A percentile compares a stretch with the other conserved stretches of the same genome.
These are phyloP conservation scores for Fusarium vanettenii DNA, from an alignment of 2,329 filamentous ascomycete species.

Conservation along the genomic window DNA sequence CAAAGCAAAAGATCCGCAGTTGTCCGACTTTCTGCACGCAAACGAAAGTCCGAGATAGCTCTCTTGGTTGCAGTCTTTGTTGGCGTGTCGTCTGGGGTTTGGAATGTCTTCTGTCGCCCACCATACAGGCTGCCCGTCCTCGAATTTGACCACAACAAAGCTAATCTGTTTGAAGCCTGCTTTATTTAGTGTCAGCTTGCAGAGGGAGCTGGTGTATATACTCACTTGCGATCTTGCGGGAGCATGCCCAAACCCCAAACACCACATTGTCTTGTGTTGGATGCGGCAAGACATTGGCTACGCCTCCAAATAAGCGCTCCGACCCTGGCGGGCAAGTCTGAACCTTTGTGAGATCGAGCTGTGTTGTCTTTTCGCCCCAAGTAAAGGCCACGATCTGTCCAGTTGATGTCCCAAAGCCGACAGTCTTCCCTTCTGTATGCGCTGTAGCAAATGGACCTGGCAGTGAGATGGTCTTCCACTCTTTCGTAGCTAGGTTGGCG, in stretches of 20 bases:
- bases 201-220: not conserved
- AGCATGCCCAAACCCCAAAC: conserved; percentile 27
- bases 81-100: conserved; percentile 15
- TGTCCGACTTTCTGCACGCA: conserved; percentile 22
- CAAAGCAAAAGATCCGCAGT: conserved; percentile 28
- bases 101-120: conserved; percentile 4
- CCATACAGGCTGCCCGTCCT: conserved; percentile 10
- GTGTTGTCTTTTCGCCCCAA: conserved; percentile 30
- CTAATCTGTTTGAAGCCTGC: conserved; percentile 7
- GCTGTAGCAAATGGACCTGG: conserved; percentile 28
- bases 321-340: not conserved
- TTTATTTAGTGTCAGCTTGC: not conserved
- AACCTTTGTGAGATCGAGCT: conserved; percentile 26
- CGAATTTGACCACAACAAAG: conserved; percentile 27
- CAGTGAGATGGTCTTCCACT: conserved; percentile 34
- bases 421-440: conserved; percentile 31
- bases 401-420: conserved; percentile 36
- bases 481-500: conserved; percentile 27
- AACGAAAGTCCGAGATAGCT: not conserved
- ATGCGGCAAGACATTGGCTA: conserved; percentile 38
- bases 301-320: conserved; percentile 4
- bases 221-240: conserved; percentile 9
- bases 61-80: not conserved
- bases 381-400: conserved; percentile 35
- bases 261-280: conserved; percentile 28